Conservation (phyloP, 306 rosid genomes). For the Alnus glutinosa region DNA sequence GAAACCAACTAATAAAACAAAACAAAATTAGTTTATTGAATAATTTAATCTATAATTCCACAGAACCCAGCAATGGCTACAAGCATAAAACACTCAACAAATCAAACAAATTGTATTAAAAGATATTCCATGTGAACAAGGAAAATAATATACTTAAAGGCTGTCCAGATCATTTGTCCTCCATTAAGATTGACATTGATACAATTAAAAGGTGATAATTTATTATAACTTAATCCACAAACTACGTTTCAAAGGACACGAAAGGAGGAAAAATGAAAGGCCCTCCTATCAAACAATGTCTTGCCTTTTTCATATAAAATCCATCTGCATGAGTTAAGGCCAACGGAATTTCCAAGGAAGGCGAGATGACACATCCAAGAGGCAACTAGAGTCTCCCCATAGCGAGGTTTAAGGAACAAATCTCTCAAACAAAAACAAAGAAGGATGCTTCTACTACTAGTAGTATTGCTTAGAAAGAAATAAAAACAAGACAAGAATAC, state of each 20-base stretch:
- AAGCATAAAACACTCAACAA: slow-evolving; percentile 11
- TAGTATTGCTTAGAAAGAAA: background rate
- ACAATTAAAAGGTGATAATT: slow-evolving; percentile 30
- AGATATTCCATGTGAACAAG: slow-evolving; percentile 48
- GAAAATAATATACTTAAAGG: slow-evolving; percentile 37
- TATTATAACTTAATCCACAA: slow-evolving; percentile 30
- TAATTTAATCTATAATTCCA: slow-evolving; percentile 38
- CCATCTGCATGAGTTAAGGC: slow-evolving; percentile 13
- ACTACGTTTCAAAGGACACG: slow-evolving; percentile 16
- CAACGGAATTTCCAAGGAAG: slow-evolving; percentile 28
- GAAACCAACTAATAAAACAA: slow-evolving; percentile 59
- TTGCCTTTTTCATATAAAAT: slow-evolving; percentile 26
- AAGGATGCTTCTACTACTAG: background rate
- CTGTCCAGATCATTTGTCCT: slow-evolving; percentile 32
- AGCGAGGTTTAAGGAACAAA: background rate
- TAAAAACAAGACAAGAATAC: background rate
- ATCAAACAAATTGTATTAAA: slow-evolving; percentile 21
- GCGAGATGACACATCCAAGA: slow-evolving; percentile 7
- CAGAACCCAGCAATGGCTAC: slow-evolving; percentile 42
- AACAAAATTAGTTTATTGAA: slow-evolving; percentile 36
- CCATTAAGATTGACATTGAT: slow-evolving; percentile 47
- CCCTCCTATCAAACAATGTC: slow-evolving; percentile 3
- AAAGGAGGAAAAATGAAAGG: background rate
- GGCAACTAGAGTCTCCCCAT: background rate
- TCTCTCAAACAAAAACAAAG: background rate